Base-by-base conservation (phyloP, 495 filamentous ascomycete species). In the Hypoxylon perforatum region DNA sequence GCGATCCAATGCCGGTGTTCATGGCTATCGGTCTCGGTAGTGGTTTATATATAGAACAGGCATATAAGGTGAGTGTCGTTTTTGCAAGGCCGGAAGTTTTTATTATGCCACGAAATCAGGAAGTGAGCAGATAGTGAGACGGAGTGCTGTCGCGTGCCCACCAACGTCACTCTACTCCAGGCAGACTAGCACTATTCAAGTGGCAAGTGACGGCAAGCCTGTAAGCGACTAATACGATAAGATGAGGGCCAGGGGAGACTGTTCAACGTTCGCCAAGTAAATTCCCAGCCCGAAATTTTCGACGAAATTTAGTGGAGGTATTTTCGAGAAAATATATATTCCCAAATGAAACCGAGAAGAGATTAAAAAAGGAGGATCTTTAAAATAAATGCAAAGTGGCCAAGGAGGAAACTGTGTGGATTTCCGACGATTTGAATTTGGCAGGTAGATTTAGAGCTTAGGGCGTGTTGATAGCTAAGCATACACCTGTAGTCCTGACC, bases 1-100 rank as follows among this genome's bases (percentile, higher is more conserved):
- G 57, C 46, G 66, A 62, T 23, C 63, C 51, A 54, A 69, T 67
- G 38, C 55, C 61, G 58, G 58, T 66, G 41, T 75, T 69, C 72
- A 75, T 75, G 46, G 19, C 42, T 58, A 66, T 53, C 14, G 21
- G 10, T 51, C 39, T 18, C 12, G 18, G n/a, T 15, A 35, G 17
- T 12, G 22, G 38, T 15, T 65, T 39, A 57, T 62, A 52, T 60
- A 65, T 65, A 57, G 18, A 61, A 44, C 25, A 62, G 55, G 50
- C 19, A 52, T 7, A 52, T 7, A 38, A 42, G 22, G 10, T 28
- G 48, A 52, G 4, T 44, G 39, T 15, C 1, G 12, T 22, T 21
- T 2, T 12, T 17, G 4, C 3, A 15, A 42, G 39, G 15, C 12
- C 2, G 39, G 14, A 6, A 12, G 9, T 38, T 38, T 38, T 11